Evolutionary conservation across 164 flowering plant genomes (phyloP).

Genomic region (Kingdonia uniflora): DNA sequence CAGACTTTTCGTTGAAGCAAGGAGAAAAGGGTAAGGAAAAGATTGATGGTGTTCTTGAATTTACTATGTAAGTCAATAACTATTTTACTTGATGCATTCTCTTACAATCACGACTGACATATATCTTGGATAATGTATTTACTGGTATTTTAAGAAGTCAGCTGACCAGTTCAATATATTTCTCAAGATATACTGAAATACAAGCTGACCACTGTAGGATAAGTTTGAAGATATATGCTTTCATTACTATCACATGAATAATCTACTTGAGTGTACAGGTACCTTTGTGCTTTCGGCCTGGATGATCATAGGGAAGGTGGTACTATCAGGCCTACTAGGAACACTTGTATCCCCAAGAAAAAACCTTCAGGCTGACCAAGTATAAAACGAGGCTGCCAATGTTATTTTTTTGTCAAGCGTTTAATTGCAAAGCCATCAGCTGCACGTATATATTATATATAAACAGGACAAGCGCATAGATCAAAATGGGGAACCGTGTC

Average conservation of each 20-base stretch:
- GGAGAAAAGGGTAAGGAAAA: conserved; percentile 78
- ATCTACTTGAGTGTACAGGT: conserved; percentile 44
- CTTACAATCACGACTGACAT: no score
- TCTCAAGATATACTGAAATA: no score
- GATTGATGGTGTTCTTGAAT: conserved; percentile 94
- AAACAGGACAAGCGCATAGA: conserved; percentile 88
- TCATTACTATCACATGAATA: conserved; percentile 4
- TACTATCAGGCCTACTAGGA: conserved; percentile 72
- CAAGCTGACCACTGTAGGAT: no score
- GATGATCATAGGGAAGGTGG: conserved; percentile 94
- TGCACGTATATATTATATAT: conserved; percentile 87
- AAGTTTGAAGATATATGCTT: no score
- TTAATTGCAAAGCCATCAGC: conserved; percentile 84
- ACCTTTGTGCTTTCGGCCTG: conserved; percentile 99
- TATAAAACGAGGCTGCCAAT: conserved; percentile 90
- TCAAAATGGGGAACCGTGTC: conserved; percentile 82
- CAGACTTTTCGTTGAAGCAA: conserved; percentile 90
- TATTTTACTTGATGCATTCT: neutral
- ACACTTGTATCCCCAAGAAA: conserved; percentile 58
- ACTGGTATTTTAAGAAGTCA: no score
- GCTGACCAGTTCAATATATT: no score
- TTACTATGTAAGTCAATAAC: conserved; percentile 59
- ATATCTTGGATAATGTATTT: no score
- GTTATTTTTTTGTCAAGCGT: conserved; percentile 94
- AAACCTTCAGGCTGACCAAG: conserved; percentile 83